Evolutionary conservation across 2,329 filamentous ascomycete species (phyloP).

Genomic region (Botryotinia narcissicola): DNA sequence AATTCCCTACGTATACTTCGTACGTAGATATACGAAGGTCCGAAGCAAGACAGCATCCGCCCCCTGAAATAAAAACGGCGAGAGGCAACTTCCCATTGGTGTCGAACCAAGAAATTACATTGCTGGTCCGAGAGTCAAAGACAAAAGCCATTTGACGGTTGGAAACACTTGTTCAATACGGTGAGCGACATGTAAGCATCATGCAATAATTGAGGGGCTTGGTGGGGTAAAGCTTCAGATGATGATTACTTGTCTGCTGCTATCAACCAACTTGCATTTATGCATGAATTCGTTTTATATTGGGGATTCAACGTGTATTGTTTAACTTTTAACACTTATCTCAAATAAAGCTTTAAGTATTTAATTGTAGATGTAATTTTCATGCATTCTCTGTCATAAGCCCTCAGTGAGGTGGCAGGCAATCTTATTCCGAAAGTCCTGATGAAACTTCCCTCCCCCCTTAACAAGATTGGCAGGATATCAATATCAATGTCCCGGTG

Average conservation of each 20-base stretch:
- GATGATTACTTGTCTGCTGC: not conserved
- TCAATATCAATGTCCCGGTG: slow-evolving; percentile 1
- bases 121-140: slow-evolving; percentile 7
- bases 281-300: slow-evolving; percentile 13
- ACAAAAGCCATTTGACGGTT: not conserved
- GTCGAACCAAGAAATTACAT: not conserved
- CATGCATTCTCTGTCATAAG: not conserved
- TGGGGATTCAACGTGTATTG: slow-evolving; percentile 10
- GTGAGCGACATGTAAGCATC: not conserved
- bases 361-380: not conserved
- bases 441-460: not conserved
- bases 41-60: slow-evolving; percentile 6
- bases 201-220: slow-evolving; percentile 19
- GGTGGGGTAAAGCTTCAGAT: slow-evolving; percentile 10
- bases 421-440: not conserved
- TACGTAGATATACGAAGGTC: not conserved
- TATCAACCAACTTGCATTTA: slow-evolving; percentile 1
- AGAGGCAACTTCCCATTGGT: slow-evolving; percentile 6
- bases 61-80: slow-evolving; percentile 10
- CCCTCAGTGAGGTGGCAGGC: slow-evolving; percentile 1
- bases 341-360: not conserved
- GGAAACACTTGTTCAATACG: slow-evolving; percentile 18
- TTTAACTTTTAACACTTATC: not conserved
- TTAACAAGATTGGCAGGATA: not conserved
- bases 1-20: too few species aligned